Evolutionary conservation across 495 filamentous ascomycete species (phyloP), one percentile per base, ranked within the genome.

Genomic region (Xylaria acuta): DNA sequence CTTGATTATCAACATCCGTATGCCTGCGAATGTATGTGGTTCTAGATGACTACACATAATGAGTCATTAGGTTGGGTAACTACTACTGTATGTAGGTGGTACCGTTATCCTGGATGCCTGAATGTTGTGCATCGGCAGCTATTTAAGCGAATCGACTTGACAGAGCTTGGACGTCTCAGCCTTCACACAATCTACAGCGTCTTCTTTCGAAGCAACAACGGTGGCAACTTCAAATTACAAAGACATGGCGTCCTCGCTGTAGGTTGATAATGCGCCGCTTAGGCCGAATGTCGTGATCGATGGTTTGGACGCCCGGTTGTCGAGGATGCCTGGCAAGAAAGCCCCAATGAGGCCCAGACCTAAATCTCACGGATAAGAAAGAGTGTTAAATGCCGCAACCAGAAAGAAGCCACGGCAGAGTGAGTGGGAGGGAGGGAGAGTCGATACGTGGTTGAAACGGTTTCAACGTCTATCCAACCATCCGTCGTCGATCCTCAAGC

Each of bases 381-480:
- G 22, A 8, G 22, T 9, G 45, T 38, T 36, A 51, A 66, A 67
- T 67, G 30, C 32, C 64, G 40, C 45, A 45, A n/a, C 12, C 38
- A n/a, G 16, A 20, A 49, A 34, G 27, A 32, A 36, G 43, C 14
- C 14, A 30, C 11, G 25, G 14, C 27, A 65, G 40, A 11, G 14
- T 49, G 63, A 47, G 60, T 64, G n/a, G n/a, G 36, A 38, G 36
- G 3, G 3, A 38, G 63, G 8, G 27, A 25, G 63, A 49, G 40
- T 47, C 7, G 12, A 40, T 63, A 12, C 16, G 6, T 34, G 41
- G n/a, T 32, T 38, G 58, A 43, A 64, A 64, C 22, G 22, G 60
- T 30, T 64, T 30, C 60, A 27, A 43, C 12, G 60, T n/a, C 36
- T 20, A 45, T 45, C 54, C 54, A 59, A 58, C 54, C 54, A 58